phyloP scores from a whole-genome alignment of 75 land plant genomes.

The Pinus taeda region DNA sequence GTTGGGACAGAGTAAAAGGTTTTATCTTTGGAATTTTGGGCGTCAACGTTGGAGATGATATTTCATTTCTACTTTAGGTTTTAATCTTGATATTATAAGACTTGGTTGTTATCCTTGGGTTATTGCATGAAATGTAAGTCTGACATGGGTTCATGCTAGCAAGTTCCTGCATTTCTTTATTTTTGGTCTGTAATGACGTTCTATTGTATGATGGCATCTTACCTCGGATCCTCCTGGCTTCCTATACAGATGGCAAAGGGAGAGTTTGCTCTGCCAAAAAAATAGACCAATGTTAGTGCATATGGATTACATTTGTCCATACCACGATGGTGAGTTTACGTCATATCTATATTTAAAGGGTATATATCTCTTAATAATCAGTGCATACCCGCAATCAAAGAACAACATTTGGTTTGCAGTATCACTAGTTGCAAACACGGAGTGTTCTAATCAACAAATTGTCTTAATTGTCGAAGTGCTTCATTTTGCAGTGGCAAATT shows the following conservation, averaged over 20 bases:
- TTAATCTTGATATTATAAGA: background rate
- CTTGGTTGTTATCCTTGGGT: background rate
- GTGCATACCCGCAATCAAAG: too few relatives aligned
- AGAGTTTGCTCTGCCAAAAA: constrained; percentile 65
- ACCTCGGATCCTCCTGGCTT: constrained; percentile 55
- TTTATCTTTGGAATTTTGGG: too few relatives aligned
- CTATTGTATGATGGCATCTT: constrained; percentile 1
- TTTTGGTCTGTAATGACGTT: background rate
- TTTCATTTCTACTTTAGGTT: background rate
- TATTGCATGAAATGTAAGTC: background rate
- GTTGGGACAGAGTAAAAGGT: too few relatives aligned
- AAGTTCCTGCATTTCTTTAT: background rate
- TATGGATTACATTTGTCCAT: background rate
- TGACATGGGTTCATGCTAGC: background rate
- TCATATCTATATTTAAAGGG: background rate
- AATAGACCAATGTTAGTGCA: background rate
- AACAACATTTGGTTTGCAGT: too few relatives aligned
- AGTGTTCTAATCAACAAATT: too few relatives aligned
- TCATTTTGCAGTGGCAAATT: too few relatives aligned
- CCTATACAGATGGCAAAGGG: constrained; percentile 75
- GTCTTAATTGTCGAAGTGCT: too few relatives aligned
- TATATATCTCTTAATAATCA: too few relatives aligned
- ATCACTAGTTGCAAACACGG: too few relatives aligned
- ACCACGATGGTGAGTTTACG: background rate
- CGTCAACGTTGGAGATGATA: too few relatives aligned